Base-by-base conservation (phyloP, 805 yeast genomes). In the Teunomyces kruisii region DNA sequence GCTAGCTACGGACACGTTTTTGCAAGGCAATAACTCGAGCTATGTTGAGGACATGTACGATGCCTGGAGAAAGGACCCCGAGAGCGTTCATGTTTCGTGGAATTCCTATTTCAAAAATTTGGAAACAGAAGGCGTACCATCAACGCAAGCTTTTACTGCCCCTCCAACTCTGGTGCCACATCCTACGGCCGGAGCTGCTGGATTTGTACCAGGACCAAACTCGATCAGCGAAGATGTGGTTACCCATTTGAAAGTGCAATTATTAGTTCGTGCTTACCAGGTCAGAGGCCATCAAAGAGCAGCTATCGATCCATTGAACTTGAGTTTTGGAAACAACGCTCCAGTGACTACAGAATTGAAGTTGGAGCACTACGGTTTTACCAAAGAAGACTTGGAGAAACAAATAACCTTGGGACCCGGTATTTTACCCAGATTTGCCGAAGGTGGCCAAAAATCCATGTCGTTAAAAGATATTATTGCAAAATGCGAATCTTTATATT, bases 251-350 rank as follows among this genome's bases (percentile, higher is more conserved):
- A 94, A 94, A 68, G 95, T 90, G 13, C 99, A 94, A 77, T 80
- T 94, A 57, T 78, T 94, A 58, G 97, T 95, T 51, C 87, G 99
- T 68, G 99, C 99, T 26, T 94, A 91, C 72, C 98, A 94, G 75
- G 99, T 94, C 42, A 84, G 98, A 70, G 99, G 99, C 55, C 99
- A 94, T 69, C 86, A 84, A 68, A 88, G 88, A 74, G 97, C 98
- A 36, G 85, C 83, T 57, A 84, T 90, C 50, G 99, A 94, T 69
- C 99, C 99, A n/a, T 75, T 94, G 61, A 91, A 86, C 30, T 86
- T 92, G 60, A 81, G 91, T 14, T 87, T 83, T 62, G 97, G 94
- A 56, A 87, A 81, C 59, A 80, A 80, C 58, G 65, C 70, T 42
- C 72, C 77, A 10, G 51, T 77, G 37, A 97, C 98, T 51, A 82